Evolutionary conservation across 129 eudicot species (phyloP), one percentile per base, ranked within the genome.

Genomic region (Arctium lappa): DNA sequence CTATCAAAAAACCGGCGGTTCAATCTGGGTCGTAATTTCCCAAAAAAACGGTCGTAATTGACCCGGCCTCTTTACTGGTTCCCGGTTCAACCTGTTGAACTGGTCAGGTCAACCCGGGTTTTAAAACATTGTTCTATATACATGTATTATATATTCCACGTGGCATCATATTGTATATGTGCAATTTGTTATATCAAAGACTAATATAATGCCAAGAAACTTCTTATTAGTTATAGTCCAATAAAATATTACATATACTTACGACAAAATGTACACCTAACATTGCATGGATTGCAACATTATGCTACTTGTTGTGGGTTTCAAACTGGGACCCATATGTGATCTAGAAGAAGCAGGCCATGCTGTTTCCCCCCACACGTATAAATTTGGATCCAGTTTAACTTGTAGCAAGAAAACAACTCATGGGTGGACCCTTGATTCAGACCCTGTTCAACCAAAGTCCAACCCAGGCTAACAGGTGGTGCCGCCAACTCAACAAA

Each of bases 261-360:
- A 56, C 32, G 36, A 81, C 78, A 53, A 81, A 73, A 12, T 81
- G 38, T 37, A 62, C 60, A 72, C 79, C 63, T 73, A 81, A 73
- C 18, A 22, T 72, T 72, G 50, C 83, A 71, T 46, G 77, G 22
- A 32, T 80, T 48, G 39, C 72, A 53, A 80, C 12, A 48, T 34
- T 27, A 40, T 40, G 48, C 31, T 42, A 60, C 68, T 72, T 53
- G 46, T 18, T 62, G 37, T 44, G 71, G 38, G 40, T 48, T 48
- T 50, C 44, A 80, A 77, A 77, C 9, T 34, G 83, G 78, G 73
- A 29, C 79, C 62, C 62, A 72, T 73, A 56, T 81, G 78, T 73
- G 48, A 72, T 81, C 84, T 81, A 56, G 84, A 81, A 81, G 84
- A 37, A 72, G 84, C 56, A 36, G 71, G 56, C 53, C 68, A 72